These are phyloP conservation scores for Dissophora ornata DNA, from an alignment of 192 early-diverging fungal species.

Conservation along the genomic window DNA sequence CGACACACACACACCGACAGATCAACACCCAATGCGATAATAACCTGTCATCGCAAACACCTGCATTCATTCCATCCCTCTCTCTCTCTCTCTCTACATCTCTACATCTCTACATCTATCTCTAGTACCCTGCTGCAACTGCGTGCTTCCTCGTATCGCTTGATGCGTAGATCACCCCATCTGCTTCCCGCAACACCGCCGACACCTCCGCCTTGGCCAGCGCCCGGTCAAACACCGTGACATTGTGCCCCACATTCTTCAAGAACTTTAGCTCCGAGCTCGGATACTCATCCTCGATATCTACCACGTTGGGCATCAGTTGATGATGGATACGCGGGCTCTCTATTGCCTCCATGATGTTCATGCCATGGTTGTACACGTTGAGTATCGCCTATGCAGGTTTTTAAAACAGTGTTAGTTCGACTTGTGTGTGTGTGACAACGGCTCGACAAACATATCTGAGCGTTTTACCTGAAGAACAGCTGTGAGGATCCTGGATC, in stretches of 20 bases:
- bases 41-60: not conserved
- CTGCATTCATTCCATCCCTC: not conserved
- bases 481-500: conserved; percentile 83
- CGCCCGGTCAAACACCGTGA: conserved; percentile 36
- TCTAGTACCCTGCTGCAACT: conserved; percentile 68
- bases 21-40: not conserved
- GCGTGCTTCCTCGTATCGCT: conserved; percentile 74
- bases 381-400: conserved; percentile 71
- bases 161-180: conserved; percentile 66
- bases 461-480: conserved; percentile 63
- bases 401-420: too few species aligned
- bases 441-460: not conserved
- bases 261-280: conserved; percentile 18
- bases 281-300: conserved; percentile 38
- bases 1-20: too few species aligned
- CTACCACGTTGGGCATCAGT: conserved; percentile 78
- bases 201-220: conserved; percentile 62
- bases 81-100: too few species aligned
- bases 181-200: conserved; percentile 59
- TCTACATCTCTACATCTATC: too few species aligned
- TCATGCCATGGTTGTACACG: conserved; percentile 76
- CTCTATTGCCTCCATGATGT: conserved; percentile 77
- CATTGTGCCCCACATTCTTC: conserved; percentile 28
- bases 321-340: conserved; percentile 89
- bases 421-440: too few species aligned